Base-by-base conservation (phyloP, 345 rosid species). In the Salix brachista region DNA sequence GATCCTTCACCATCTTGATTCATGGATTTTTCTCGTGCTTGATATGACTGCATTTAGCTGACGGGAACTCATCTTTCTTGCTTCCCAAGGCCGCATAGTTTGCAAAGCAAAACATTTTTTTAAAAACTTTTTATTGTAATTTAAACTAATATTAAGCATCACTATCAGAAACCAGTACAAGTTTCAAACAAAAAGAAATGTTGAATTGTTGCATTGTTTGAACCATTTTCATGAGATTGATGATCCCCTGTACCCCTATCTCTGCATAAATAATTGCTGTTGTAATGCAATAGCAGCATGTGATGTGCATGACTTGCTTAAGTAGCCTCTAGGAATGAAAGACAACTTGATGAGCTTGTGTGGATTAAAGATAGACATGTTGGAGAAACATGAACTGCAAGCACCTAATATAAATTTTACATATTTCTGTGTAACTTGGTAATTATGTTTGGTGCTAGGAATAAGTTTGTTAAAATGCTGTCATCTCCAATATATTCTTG, bases 401-500 rank as follows among this genome's bases (percentile, higher is more conserved):
- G 23, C 65, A 34, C 17, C 18, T 37, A 61, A 37, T 61, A 25
- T 58, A 37, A 61, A 25, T 37, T 5, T 32, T 26, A 39, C n/a
- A 7, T 60, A 58, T 14, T 75, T 37, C 44, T 17, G 3, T 39
- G 34, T 16, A 36, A 37, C 48, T 44, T 34, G 3, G 44, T 13
- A 48, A 28, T 76, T 52, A 58, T 41, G 19, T 39, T 14, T 76
- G 36, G n/a, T 25, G 37, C 37, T 25, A 18, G n/a, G 6, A 58
- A 60, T 37, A 7, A 39, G 7, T 26, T 4, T 67, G 39, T 36
- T 32, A 37, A 32, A 25, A 34, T 66, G 46, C 25, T 75, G 14
- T 50, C 48, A 34, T 73, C 11, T 62, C 23, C 56, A n/a, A 9
- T 67, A n/a, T 42, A 50, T 66, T 23, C 44, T 84, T 86, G 65